phyloP scores from a whole-genome alignment of 192 early-diverging fungal species.

The Coemansia javaensis region DNA sequence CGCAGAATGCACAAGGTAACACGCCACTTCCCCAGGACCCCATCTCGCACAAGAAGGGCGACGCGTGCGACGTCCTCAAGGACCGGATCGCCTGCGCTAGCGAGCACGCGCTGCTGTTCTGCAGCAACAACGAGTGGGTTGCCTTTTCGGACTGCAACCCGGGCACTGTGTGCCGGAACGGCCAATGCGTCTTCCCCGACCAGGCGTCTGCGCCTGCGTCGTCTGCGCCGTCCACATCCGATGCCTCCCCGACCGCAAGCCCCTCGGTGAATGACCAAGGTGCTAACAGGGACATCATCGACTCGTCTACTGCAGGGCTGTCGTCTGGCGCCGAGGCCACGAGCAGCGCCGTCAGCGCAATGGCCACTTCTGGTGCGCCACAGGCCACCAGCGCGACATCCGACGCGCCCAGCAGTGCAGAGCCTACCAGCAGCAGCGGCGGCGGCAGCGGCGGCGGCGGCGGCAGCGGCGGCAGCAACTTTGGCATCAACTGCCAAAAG shows the following conservation, averaged over 20 bases:
- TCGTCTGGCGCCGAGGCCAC: too few relatives aligned
- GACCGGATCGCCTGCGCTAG: constrained; percentile 25
- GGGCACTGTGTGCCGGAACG: constrained; percentile 31
- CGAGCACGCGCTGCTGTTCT: constrained; percentile 21
- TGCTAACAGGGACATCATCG: too few relatives aligned
- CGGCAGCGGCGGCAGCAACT: constrained; percentile 15
- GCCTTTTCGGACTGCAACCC: constrained; percentile 19
- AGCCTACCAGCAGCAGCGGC: neutral
- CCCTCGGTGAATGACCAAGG: too few relatives aligned
- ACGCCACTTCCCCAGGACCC: constrained; percentile 21
- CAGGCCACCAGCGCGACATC: neutral
- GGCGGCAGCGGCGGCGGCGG: neutral
- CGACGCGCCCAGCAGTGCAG: neutral
- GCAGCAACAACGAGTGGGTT: constrained; percentile 29
- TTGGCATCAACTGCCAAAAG: constrained; percentile 39
- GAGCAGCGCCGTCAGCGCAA: neutral
- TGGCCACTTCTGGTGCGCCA: neutral
- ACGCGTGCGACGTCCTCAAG: constrained; percentile 6
- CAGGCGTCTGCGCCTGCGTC: neutral
- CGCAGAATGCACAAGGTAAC: too few relatives aligned
- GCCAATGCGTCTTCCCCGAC: constrained; percentile 17
- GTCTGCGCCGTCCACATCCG: neutral
- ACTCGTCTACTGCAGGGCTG: too few relatives aligned
- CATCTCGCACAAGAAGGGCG: constrained; percentile 13
- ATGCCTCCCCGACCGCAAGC: neutral